These are phyloP conservation scores for Prunus persica DNA, from an alignment of 306 rosid genomes.

Conservation along the genomic window DNA sequence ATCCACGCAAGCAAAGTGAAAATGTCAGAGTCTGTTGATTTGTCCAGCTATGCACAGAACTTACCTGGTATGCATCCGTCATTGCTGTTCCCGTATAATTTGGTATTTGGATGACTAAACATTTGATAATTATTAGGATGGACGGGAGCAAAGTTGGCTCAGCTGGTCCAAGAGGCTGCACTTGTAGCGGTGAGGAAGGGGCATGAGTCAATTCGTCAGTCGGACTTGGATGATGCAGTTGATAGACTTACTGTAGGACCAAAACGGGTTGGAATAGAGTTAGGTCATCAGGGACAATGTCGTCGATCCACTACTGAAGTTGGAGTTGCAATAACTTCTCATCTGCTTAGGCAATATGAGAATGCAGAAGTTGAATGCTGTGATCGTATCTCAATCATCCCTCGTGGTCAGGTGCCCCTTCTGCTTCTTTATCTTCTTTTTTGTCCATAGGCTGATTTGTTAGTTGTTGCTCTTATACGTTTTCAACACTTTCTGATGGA, in stretches of 20 bases:
- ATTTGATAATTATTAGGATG: constrained; percentile 59
- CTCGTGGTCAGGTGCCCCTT: constrained; percentile 94
- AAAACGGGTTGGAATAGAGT: constrained; percentile 65
- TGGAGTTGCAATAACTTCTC: constrained; percentile 93
- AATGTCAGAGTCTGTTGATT: constrained; percentile 85
- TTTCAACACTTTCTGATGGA: constrained; percentile 5
- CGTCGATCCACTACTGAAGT: constrained; percentile 93
- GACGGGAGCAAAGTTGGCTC: constrained; percentile 94
- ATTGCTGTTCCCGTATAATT: constrained; percentile 12
- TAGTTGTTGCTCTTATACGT: constrained; percentile 12
- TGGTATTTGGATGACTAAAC: constrained; percentile 28
- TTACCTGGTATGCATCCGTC: constrained; percentile 63
- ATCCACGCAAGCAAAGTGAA: constrained; percentile 91
- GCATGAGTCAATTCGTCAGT: constrained; percentile 74
- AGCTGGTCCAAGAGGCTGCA: constrained; percentile 96
- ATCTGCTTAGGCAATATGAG: constrained; percentile 79
- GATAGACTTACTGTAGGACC: constrained; percentile 97
- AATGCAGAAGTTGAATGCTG: constrained; percentile 78
- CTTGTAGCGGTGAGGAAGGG: constrained; percentile 94
- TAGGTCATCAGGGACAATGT: constrained; percentile 88
- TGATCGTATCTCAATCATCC: constrained; percentile 87
- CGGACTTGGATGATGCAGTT: constrained; percentile 95
- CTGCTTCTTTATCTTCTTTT: constrained; percentile 36
- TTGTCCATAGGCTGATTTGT: constrained; percentile 5
- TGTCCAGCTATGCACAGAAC: constrained; percentile 80